These are phyloP conservation scores for Dactylellina parvicollis DNA, from an alignment of 2,329 filamentous ascomycete species.

Conservation along the genomic window DNA sequence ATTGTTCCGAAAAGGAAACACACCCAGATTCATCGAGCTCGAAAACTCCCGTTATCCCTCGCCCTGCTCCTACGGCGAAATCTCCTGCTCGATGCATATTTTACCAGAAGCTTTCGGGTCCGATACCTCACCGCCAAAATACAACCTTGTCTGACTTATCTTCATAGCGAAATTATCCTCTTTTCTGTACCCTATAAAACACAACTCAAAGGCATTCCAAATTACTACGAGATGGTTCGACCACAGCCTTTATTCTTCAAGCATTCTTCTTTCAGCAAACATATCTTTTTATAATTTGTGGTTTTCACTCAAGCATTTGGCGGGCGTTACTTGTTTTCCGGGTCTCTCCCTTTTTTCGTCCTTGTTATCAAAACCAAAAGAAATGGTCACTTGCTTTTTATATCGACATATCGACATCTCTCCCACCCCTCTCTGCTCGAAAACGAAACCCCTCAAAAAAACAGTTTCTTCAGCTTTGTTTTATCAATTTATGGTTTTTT, in stretches of 20 bases:
- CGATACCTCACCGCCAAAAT: background rate
- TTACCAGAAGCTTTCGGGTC: background rate
- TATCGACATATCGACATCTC: slow-evolving; percentile 11
- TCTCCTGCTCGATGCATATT: background rate
- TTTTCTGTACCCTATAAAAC: background rate
- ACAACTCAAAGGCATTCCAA: no score
- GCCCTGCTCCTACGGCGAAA: background rate
- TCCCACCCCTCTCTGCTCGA: background rate
- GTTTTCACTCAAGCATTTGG: slow-evolving; percentile 47
- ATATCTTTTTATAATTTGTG: slow-evolving; percentile 24
- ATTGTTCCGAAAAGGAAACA: slow-evolving; percentile 12
- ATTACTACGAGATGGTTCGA: no score
- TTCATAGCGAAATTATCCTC: background rate
- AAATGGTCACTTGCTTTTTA: background rate
- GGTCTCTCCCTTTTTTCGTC: background rate
- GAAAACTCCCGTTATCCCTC: slow-evolving; percentile 1
- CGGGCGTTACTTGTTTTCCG: slow-evolving; percentile 39
- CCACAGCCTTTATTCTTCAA: slow-evolving; percentile 5
- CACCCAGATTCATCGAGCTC: background rate
- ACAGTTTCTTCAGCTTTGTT: slow-evolving; percentile 9
- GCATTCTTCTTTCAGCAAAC: slow-evolving; percentile 1
- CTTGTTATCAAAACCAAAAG: slow-evolving; percentile 16
- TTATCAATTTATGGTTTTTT: background rate
- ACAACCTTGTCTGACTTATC: background rate
- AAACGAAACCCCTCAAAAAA: slow-evolving; percentile 33